Evolutionary conservation across 768 basidiomycete species (phyloP).

Genomic region (Tulasnella calospora): DNA sequence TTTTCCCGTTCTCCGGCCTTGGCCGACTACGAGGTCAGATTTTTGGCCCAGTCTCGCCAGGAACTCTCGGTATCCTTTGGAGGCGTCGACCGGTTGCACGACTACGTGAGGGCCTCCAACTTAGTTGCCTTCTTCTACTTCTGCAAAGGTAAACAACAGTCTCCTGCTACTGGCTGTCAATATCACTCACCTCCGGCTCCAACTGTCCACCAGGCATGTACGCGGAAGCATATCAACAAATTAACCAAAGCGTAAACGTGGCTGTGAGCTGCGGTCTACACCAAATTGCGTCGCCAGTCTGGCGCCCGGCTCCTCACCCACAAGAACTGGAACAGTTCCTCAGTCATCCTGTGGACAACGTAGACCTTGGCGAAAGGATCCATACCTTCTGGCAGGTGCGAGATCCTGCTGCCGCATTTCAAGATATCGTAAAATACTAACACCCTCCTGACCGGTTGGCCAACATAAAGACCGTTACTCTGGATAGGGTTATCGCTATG

Average conservation of each 20-base stretch:
- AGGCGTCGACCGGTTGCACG: conserved; percentile 16
- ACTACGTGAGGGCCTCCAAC: conserved; percentile 27
- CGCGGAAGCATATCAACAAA: conserved; percentile 22
- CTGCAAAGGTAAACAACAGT: conserved; percentile 21
- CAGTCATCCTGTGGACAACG: not conserved
- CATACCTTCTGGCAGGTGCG: conserved; percentile 29
- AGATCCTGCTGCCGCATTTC: not conserved
- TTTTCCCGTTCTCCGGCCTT: conserved; percentile 26
- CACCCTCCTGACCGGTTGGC: not conserved
- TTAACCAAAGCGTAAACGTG: not conserved
- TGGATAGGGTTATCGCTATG: conserved; percentile 23
- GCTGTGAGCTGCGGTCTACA: conserved; percentile 22
- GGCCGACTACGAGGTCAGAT: conserved; percentile 22
- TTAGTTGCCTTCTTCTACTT: conserved; percentile 28
- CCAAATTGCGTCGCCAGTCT: conserved; percentile 23
- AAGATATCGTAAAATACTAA: not conserved
- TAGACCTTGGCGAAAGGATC: conserved; percentile 28
- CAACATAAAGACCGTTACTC: not conserved
- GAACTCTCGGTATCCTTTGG: conserved; percentile 21
- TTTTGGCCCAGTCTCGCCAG: conserved; percentile 21
- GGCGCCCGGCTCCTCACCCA: conserved; percentile 14
- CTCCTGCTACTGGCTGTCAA: not conserved
- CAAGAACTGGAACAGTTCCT: conserved; percentile 8
- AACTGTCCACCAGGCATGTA: not conserved
- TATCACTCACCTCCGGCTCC: not conserved